Conservation (phyloP, 768 basidiomycete genomes). For the Termitomyces eurrhizus region DNA sequence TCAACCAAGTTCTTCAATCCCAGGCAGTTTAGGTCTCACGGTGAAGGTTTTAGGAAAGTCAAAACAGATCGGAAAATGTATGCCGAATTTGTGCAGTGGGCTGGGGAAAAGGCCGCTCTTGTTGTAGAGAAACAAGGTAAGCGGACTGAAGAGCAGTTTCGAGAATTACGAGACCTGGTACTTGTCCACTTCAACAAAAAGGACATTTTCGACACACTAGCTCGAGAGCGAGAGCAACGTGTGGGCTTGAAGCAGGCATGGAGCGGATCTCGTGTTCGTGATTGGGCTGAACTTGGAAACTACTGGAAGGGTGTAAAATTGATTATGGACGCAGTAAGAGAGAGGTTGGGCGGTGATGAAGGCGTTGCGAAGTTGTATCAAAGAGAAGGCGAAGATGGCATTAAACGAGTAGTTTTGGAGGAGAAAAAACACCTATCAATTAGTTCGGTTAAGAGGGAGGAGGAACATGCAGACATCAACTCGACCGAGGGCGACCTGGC, state of each 20-base stretch:
- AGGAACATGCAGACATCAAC: no score
- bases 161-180: conserved; percentile 37
- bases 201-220: conserved; percentile 39
- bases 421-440: conserved; percentile 1
- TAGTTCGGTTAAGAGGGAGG: not conserved
- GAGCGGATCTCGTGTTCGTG: conserved; percentile 47
- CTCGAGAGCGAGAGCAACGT: conserved; percentile 24
- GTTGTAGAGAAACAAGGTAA: conserved; percentile 7
- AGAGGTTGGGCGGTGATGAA: conserved; percentile 44
- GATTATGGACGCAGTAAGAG: conserved; percentile 45
- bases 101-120: conserved; percentile 20
- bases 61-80: conserved; percentile 57
- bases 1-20: conserved; percentile 51
- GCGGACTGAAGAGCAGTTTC: conserved; percentile 11
- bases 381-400: conserved; percentile 11
- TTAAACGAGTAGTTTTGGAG: conserved; percentile 4
- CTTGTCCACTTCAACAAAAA: conserved; percentile 49
- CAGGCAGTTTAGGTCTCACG: conserved; percentile 29
- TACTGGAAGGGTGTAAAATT: conserved; percentile 45
- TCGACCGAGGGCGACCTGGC: not conserved
- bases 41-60: conserved; percentile 39
- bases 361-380: conserved; percentile 36
- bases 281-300: conserved; percentile 47
- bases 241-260: conserved; percentile 40
- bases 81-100: conserved; percentile 53